Evolutionary conservation across 2,329 filamentous ascomycete species (phyloP), one percentile per base, ranked within the genome.

Genomic region (Exophiala xenobiotica): DNA sequence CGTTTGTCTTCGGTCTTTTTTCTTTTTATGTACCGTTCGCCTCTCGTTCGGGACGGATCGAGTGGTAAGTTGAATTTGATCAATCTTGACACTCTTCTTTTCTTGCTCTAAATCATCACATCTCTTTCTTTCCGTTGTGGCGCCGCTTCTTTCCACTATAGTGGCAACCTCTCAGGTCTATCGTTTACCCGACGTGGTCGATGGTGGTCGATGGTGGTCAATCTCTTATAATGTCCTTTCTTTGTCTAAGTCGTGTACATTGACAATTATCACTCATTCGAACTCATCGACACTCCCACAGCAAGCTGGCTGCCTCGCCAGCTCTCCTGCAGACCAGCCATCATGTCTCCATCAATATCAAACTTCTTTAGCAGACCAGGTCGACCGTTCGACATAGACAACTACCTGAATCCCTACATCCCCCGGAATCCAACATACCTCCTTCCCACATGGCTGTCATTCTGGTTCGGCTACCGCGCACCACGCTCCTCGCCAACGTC

Each of bases 401-500:
- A 70, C n/a, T 82, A 85, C 65, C 66, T 95, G 44, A 90, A 92
- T 66, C 86, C 78, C 2, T 75, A 82, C 54, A 65, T 95, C 19
- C 87, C 87, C 6, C 46, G 50, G 35, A 85, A 86, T 33, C 81
- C 79, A 60, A 78, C 88, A 66, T 71, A 78, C 22, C 70, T 74
- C 38, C 64, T 95, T 1, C 90, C 90, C 0, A 74, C 74, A 40
- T 78, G 79, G 0, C 64, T 93, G 16, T 79, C 87, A 16, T 79
- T 82, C 59, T 86, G 89, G 60, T 70, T 95, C 1, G 86, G 87
- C 8, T 72, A 87, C 63, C 78, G 85, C 54, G 63, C 63, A 7
- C 62, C 67, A 5, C 61, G 64, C 1, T 8, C 42, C 24, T 14
- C 46, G 24, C 38, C 29, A 33, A 23, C 22, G 29, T 14, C 20